phyloP scores from a whole-genome alignment of 163 green algal genomes.

The Trebouxia gelatinosa region DNA sequence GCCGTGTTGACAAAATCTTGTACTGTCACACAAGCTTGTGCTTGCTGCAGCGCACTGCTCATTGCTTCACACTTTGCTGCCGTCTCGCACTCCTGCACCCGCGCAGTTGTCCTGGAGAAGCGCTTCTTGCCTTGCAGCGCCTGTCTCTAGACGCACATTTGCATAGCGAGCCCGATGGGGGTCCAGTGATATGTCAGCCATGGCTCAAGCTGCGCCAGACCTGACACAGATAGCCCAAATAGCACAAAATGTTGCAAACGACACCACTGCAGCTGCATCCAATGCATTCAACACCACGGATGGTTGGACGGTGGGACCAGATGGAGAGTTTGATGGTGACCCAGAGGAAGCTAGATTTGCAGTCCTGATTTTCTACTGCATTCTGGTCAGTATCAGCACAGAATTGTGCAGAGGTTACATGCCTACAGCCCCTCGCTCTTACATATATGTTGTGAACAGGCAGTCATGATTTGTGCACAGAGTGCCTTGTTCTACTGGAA shows the following conservation, averaged over 20 bases:
- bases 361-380: constrained; percentile 12
- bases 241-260: constrained; percentile 5
- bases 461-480: constrained; percentile 67
- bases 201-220: not conserved
- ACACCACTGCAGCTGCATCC: not conserved
- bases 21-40: too few species aligned
- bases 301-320: not conserved
- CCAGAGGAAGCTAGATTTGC: constrained; percentile 19
- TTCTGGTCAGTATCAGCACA: not conserved
- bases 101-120: too few species aligned
- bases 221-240: not conserved
- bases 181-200: too few species aligned
- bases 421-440: not conserved
- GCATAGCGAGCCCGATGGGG: too few species aligned
- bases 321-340: constrained; percentile 25
- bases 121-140: too few species aligned
- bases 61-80: too few species aligned
- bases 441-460: constrained; percentile 24
- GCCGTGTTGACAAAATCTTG: too few species aligned
- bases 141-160: too few species aligned
- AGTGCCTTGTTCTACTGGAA: constrained; percentile 76
- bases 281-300: not conserved
- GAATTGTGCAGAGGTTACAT: not conserved
- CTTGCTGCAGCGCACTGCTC: too few species aligned
- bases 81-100: too few species aligned